These are phyloP conservation scores for Schoenoplectus tabernaemontani DNA, from an alignment of 202 grass and related monocot genomes.

Conservation along the genomic window DNA sequence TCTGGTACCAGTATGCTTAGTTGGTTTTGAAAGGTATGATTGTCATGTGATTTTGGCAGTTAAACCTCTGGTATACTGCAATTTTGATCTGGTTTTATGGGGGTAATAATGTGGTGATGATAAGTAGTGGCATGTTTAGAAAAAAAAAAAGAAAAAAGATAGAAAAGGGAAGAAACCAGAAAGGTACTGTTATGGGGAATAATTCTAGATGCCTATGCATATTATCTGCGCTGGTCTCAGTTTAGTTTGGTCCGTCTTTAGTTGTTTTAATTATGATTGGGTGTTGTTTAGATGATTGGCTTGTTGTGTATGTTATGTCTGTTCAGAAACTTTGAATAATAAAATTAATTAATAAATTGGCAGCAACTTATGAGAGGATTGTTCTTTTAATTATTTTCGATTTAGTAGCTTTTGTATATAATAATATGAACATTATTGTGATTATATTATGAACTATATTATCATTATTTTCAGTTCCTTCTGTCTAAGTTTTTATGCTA, in stretches of 20 bases:
- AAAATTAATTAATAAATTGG: slow-evolving; percentile 3
- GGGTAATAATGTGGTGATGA: neutral
- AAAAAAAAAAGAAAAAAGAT: neutral
- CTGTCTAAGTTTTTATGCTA: too few species aligned
- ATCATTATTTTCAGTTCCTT: too few species aligned
- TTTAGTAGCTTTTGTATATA: neutral
- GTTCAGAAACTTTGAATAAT: neutral
- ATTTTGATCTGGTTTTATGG: slow-evolving; percentile 1
- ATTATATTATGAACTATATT: neutral
- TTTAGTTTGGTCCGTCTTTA: neutral
- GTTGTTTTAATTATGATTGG: neutral
- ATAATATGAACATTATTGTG: neutral
- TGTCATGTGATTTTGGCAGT: neutral
- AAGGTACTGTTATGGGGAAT: neutral
- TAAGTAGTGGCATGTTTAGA: neutral
- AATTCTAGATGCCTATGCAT: neutral
- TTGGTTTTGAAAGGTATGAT: slow-evolving; percentile 32
- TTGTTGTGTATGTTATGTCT: slow-evolving; percentile 3
- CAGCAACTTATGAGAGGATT: neutral
- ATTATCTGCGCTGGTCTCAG: neutral
- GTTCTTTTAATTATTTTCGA: neutral
- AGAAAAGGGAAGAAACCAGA: neutral
- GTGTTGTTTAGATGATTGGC: neutral
- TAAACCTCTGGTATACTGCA: neutral
- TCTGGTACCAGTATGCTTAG: slow-evolving; percentile 18